Conservation (phyloP, 192 early-diverging fungal species). For the Coemansia sp. region DNA sequence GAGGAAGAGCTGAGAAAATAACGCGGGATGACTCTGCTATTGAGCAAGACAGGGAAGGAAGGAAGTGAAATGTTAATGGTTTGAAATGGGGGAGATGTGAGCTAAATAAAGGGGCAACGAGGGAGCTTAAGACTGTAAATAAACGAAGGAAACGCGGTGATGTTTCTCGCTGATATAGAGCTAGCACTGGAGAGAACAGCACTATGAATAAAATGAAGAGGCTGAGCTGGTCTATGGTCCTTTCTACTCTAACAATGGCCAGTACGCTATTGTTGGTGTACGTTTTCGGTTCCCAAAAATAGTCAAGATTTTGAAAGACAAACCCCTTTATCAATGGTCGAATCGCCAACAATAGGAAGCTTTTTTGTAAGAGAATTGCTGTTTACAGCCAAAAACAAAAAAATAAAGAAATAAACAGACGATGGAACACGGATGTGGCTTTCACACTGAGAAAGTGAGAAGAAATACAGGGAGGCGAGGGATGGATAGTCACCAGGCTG, state of each 20-base stretch:
- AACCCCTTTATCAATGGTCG: background rate
- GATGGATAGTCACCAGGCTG: constrained; percentile 4
- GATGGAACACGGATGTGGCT: constrained; percentile 13
- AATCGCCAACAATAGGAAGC: background rate
- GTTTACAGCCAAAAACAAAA: constrained; percentile 1
- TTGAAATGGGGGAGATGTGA: constrained; percentile 18
- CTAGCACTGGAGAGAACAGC: background rate
- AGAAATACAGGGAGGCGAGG: constrained; percentile 9
- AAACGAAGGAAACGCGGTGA: constrained; percentile 1
- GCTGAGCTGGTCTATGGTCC: constrained; percentile 7
- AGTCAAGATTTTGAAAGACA: constrained; percentile 9
- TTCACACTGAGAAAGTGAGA: constrained; percentile 13
- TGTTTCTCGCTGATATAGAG: constrained; percentile 6
- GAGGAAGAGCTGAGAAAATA: background rate
- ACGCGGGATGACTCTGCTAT: constrained; percentile 4
- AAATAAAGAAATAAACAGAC: background rate
- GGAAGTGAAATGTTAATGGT: constrained; percentile 23
- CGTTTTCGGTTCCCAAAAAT: constrained; percentile 4
- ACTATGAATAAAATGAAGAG: background rate
- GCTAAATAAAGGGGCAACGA: constrained; percentile 9
- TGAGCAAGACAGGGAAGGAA: constrained; percentile 2
- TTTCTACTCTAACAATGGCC: constrained; percentile 6
- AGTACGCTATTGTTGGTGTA: constrained; percentile 1
- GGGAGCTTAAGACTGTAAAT: background rate
- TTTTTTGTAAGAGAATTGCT: constrained; percentile 8